Base-by-base conservation (phyloP, 352 stramenopile genomes). In the Achlya hypogyna region DNA sequence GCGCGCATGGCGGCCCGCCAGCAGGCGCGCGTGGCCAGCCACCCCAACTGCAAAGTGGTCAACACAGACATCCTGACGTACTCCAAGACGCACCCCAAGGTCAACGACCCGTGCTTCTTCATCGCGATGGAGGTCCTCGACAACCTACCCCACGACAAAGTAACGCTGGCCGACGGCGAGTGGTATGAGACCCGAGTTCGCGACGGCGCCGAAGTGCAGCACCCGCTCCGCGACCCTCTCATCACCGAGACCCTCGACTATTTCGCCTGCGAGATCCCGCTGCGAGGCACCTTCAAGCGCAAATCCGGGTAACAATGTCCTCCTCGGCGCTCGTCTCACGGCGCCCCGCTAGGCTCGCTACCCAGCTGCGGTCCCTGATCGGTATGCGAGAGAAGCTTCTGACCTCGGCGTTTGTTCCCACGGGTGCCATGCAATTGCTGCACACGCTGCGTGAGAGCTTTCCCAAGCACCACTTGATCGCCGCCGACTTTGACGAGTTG, bases 131-230 rank as follows among this genome's bases (percentile, higher is more conserved):
- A 97, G 59, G 86, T 97, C 58, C 77, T 97, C 8, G 89, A 97
- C 74, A 97, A 97, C 70, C 66, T 97, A 32, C 89, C 88, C 38
- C 89, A 97, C 64, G 89, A 97, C 78, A 97, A 97, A 70, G 82
- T 96, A 14, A 64, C 71, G 34, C 70, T 90, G n/a, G 63, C 75
- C n/a, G 77, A 80, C 47, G 82, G 82, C 72, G 85, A 89, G 69
- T 93, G 84, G 84, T 79, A 74, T 70, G 82, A 93, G 69, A 88
- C 82, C 5, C 56, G 87, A 25, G 75, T 93, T 25, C 75, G 77
- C 18, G 29, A 45, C 4, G 49, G 74, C 28, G 65, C 77, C 23
- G 84, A 93, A 65, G 62, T 73, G 12, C 53, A 63, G 32, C 79
- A 80, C 0, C 81, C 81, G 0, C 69, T 91, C 3, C 65, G 85